Evolutionary conservation across 768 basidiomycete genomes (phyloP), one percentile per base, ranked within the genome.

Genomic region (Leucosporidium scottii): DNA sequence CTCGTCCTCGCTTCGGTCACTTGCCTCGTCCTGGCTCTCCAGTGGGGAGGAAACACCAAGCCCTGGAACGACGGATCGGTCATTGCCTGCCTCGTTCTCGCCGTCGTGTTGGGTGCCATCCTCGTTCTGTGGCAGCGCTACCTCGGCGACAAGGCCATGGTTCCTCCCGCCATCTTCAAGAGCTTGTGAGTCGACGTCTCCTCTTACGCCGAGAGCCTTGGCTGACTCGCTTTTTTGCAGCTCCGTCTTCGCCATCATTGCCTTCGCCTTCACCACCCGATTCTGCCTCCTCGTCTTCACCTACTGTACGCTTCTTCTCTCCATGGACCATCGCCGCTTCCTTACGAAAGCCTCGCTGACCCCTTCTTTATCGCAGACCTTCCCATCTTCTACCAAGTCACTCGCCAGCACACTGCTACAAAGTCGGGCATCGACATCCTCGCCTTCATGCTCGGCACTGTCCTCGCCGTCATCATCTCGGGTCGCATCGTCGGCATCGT

Each of bases 11-110:
- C 69, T 28, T 69, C 77, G 36, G 73, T 82, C 61, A 79, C 79
- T 9, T 78, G 77, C 61, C 75, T 83, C 23, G 75, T 82, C 27
- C 76, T 83, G 4, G 79, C 82, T 5, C 72, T 84, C 4, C 80
- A 82, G 69, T 82, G 81, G 81, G 83, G 82, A 27, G 82, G 83
- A 1, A 79, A 80, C 67, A 74, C 74, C 12, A 80, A 81, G 65
- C 76, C 81, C 4, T 84, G 83, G 82, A 48, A 81, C 71, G 50
- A 83, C 78, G 69, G 82, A 78, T 71, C 82, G 75, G 71, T 82
- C 81, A 71, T 85, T 75, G 73, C 78, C 68, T 79, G 65, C 68
- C 72, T 62, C 67, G 68, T 65, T 47, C 73, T 78, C 25, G 75
- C 76, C 58, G 76, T 80, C 50, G 75, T 69, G 13, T 20, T 56